Base-by-base conservation (phyloP, 1,284 basidiomycete species). In the Bondarzewia mesenterica region DNA sequence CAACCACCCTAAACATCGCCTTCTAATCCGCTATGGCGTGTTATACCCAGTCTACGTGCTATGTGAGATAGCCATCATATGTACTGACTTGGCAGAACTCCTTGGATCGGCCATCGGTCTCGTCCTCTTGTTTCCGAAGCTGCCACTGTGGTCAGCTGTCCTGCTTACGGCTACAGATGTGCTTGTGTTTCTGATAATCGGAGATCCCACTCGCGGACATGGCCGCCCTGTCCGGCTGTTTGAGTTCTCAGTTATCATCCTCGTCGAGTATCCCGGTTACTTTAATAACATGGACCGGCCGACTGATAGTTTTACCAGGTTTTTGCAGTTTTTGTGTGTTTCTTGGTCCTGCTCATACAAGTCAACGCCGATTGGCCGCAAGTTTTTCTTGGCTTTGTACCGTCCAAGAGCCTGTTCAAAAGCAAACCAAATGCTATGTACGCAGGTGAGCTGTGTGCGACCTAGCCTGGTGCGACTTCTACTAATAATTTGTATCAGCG, bases 341-440 rank as follows among this genome's bases (percentile, higher is more conserved):
- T 96, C 73, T 73, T 80, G 40, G 71, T 93, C 40, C 78, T 97
- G 51, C 80, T 95, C 43, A 75, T 84, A 25, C 81, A 78, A 60
- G 77, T 93, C 20, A 57, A 78, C 40, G 82, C 94, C 0, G 60
- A 83, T 32, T 96, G 93, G 93, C 74, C 70, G 15, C 67, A 70
- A 26, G 87, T 88, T 1, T 95, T 98, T 63, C 60, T 79, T n/a
- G 94, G 94, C 8, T 94, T 81, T 58, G 58, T 97, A 10, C 94
- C 94, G 0, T 85, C 85, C 1, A 80, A 80, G 49, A 70, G 71
- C 16, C 67, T 89, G 22, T 75, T 90, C 51, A 60, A 73, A 39
- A 69, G 70, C 1, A 77, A 78, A 39, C 70, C 71, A 1, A 77
- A 78, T 15, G 79, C 83, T 7, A 68, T 97, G 2, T 98, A 96